Conservation (phyloP, 345 rosid genomes). For the Moricandia moricandioides region DNA sequence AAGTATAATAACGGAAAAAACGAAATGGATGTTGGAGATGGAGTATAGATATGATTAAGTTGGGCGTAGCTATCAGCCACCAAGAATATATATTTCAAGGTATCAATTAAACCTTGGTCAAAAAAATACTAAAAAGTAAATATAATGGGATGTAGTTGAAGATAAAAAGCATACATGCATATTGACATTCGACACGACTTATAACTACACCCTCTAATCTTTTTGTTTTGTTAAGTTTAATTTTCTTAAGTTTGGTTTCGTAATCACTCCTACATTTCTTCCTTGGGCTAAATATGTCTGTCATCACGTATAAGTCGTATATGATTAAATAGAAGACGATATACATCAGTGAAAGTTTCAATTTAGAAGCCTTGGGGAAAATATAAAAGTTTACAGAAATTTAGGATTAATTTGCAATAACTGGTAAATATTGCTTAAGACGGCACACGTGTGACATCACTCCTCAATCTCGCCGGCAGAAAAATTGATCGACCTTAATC, state of each 20-base stretch:
- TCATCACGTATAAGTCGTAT: not conserved
- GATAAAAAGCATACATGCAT: constrained; percentile 15
- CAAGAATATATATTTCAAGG: constrained; percentile 20
- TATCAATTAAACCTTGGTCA: constrained; percentile 1
- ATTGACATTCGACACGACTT: constrained; percentile 25
- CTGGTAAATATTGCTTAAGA: not conserved
- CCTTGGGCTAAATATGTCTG: not conserved
- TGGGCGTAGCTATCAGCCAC: constrained; percentile 37
- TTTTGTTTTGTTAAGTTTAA: not conserved
- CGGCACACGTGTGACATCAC: constrained; percentile 15
- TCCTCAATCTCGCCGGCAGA: not conserved
- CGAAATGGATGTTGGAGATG: constrained; percentile 29
- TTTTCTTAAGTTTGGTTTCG: not conserved
- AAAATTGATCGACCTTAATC: no score
- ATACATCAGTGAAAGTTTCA: not conserved
- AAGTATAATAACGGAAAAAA: constrained; percentile 29
- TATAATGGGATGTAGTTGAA: constrained; percentile 27
- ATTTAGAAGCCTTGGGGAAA: not conserved
- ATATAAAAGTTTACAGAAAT: not conserved
- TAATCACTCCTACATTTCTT: not conserved
- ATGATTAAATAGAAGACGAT: not conserved
- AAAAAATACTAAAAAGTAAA: not conserved
- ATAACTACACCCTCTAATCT: not conserved
- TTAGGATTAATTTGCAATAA: constrained; percentile 6
- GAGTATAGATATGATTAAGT: constrained; percentile 32